A percentile compares a stretch with the other conserved stretches of the same genome.
phyloP scores from a whole-genome alignment of 148 eudicot genomes.

The Diospyros lotus region DNA sequence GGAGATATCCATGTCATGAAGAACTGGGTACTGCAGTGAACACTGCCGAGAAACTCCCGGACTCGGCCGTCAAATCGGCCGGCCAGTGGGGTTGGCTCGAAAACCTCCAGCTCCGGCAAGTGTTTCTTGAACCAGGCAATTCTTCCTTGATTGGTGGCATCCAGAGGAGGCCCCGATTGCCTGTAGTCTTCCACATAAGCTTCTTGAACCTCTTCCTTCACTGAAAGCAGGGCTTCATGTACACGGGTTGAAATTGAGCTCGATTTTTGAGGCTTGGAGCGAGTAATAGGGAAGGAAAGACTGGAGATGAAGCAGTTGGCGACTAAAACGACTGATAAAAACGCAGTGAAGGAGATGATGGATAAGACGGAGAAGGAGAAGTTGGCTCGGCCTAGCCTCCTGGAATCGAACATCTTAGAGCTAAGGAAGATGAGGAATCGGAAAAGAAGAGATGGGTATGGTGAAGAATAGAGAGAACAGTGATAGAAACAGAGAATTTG shows the following conservation, averaged over 20 bases:
- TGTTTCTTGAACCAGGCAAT: constrained; percentile 25
- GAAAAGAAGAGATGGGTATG: not conserved
- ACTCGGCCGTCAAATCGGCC: constrained; percentile 26
- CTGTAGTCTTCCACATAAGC: not conserved
- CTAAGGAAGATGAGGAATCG: not conserved
- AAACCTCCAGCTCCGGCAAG: constrained; percentile 13
- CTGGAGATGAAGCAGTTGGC: constrained; percentile 18
- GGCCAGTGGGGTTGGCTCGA: constrained; percentile 27
- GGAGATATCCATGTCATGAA: constrained; percentile 76
- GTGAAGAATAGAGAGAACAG: too few relatives aligned
- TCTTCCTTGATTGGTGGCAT: constrained; percentile 20
- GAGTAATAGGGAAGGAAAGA: constrained; percentile 9
- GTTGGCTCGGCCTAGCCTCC: constrained; percentile 13
- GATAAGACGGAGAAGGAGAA: constrained; percentile 22
- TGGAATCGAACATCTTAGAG: constrained; percentile 6
- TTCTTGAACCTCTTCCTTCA: not conserved
- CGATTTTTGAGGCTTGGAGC: not conserved
- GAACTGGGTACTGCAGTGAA: constrained; percentile 31
- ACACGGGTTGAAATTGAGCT: not conserved
- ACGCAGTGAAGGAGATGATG: constrained; percentile 16
- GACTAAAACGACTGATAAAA: constrained; percentile 18
- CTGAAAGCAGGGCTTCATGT: not conserved
- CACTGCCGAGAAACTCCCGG: constrained; percentile 17
- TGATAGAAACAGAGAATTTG: not conserved
- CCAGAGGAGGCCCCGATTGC: constrained; percentile 15